Percentiles rank a stretch among this genome's conserved stretches.
These are phyloP conservation scores for Sindora glabra DNA, from an alignment of 306 rosid species.

Conservation along the genomic window DNA sequence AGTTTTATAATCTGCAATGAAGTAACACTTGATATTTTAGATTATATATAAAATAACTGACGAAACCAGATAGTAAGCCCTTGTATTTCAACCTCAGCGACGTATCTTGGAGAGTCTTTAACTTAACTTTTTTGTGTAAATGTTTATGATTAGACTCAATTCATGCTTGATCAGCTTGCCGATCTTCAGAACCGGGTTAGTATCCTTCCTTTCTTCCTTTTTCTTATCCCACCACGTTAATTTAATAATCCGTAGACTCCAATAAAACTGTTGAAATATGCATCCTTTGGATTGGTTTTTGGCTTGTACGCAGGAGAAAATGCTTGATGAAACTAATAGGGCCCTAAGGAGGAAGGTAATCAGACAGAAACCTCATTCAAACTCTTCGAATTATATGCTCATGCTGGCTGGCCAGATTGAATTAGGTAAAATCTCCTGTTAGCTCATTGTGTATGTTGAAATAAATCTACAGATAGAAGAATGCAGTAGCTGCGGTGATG, in stretches of 20 bases:
- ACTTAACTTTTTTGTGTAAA: not conserved
- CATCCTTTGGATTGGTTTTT: not conserved
- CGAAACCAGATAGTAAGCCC: too few species aligned
- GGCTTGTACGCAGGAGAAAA: constrained; percentile 45
- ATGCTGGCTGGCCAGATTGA: too few species aligned
- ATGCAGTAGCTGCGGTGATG: constrained; percentile 15
- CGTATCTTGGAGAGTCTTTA: not conserved
- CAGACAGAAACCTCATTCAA: too few species aligned
- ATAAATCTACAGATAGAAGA: constrained; percentile 82
- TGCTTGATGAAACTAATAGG: constrained; percentile 56
- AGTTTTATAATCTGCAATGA: too few species aligned
- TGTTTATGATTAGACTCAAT: constrained; percentile 54
- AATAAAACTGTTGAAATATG: not conserved
- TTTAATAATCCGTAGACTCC: not conserved
- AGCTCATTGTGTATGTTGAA: not conserved
- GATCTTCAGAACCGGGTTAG: constrained; percentile 74
- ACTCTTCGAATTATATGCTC: too few species aligned
- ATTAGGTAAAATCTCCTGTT: not conserved
- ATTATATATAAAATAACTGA: too few species aligned
- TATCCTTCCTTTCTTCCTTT: not conserved
- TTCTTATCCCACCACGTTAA: not conserved
- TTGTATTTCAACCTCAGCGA: not conserved
- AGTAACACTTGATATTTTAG: too few species aligned
- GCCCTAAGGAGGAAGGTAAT: constrained; percentile 55
- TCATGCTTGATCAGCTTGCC: constrained; percentile 64